Evolutionary conservation across 345 rosid genomes (phyloP), one percentile per base, ranked within the genome.

Genomic region (Heritiera fomes): DNA sequence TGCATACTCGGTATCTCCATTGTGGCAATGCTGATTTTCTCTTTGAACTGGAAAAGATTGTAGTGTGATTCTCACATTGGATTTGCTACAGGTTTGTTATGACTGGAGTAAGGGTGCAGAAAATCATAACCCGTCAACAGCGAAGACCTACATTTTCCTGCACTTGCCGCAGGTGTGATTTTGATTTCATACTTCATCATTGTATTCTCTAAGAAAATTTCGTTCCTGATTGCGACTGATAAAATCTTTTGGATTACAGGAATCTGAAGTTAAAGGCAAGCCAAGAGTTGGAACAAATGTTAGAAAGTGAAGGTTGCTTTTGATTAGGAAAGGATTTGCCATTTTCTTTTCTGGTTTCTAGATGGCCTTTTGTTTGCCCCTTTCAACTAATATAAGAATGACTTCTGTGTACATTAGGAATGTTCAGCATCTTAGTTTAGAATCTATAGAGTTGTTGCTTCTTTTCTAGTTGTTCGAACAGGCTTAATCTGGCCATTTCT

Each of bases 51-150:
- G 28, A 56, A 30, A 53, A 34, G 5, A n/a, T 50, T 73, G 12
- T 15, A 17, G 32, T 46, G 30, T 62, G 23, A 58, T 55, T 71
- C 13, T 73, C 18, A 53, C 46, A 50, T 58, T 50, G 63, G 11
- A 58, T 60, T 75, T 79, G 75, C 58, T 75, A 6, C 49, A 96
- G 99, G 89, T 86, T 13, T 94, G 98, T 81, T 94, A 97, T 70
- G 99, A 97, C 89, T 97, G 98, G 99, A 87, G 98, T 77, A 97
- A 97, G 80, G 93, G 94, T 78, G 93, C 94, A 7, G 97, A 89
- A 80, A 92, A 92, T 81, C 94, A 92, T 80, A 92, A 90, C 85
- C 97, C 97, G 15, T 86, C 92, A 73, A 88, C 90, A 0, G 91
- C 94, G 30, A 92, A 90, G 80, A 76, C 79, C 52, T 78, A 82